phyloP scores from a whole-genome alignment of 2,329 filamentous ascomycete genomes.

The Lachnellula arida region DNA sequence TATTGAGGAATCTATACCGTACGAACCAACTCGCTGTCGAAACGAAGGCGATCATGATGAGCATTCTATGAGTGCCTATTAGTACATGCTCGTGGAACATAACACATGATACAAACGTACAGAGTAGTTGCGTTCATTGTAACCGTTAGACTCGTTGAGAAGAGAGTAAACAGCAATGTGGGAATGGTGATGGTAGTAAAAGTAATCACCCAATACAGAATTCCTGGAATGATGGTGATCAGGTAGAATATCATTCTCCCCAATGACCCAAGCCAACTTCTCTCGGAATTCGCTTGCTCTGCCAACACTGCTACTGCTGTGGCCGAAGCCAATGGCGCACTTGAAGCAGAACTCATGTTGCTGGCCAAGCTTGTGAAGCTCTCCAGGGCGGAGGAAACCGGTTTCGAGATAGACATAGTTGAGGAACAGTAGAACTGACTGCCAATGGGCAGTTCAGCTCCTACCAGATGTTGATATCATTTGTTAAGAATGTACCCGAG shows the following conservation, averaged over 20 bases:
- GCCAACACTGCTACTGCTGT: slow-evolving; percentile 13
- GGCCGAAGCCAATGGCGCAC: slow-evolving; percentile 11
- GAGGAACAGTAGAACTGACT: slow-evolving; percentile 9
- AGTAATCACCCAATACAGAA: slow-evolving; percentile 75
- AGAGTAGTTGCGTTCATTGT: slow-evolving; percentile 98
- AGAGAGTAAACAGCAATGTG: slow-evolving; percentile 80
- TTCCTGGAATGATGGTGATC: slow-evolving; percentile 51
- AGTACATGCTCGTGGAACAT: slow-evolving; percentile 9
- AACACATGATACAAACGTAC: slow-evolving; percentile 45
- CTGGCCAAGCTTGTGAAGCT: slow-evolving; percentile 19
- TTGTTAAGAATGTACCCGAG: neutral
- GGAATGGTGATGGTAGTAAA: slow-evolving; percentile 86
- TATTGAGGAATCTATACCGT: slow-evolving; percentile 91
- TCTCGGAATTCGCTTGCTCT: slow-evolving; percentile 34
- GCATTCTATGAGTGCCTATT: slow-evolving; percentile 46
- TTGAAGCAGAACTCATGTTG: slow-evolving; percentile 21
- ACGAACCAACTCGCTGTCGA: slow-evolving; percentile 93
- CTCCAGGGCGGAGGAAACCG: slow-evolving; percentile 18
- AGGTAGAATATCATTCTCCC: slow-evolving; percentile 50
- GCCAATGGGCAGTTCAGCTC: slow-evolving; percentile 12
- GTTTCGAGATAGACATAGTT: slow-evolving; percentile 13
- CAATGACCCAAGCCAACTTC: slow-evolving; percentile 54
- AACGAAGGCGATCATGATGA: slow-evolving; percentile 71
- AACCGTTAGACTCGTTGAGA: slow-evolving; percentile 90
- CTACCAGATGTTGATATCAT: slow-evolving; percentile 12